A percentile compares a stretch with the other conserved stretches of the same genome.
phyloP scores from a whole-genome alignment of 805 yeast genomes.

The Hanseniaspora guilliermondii region DNA sequence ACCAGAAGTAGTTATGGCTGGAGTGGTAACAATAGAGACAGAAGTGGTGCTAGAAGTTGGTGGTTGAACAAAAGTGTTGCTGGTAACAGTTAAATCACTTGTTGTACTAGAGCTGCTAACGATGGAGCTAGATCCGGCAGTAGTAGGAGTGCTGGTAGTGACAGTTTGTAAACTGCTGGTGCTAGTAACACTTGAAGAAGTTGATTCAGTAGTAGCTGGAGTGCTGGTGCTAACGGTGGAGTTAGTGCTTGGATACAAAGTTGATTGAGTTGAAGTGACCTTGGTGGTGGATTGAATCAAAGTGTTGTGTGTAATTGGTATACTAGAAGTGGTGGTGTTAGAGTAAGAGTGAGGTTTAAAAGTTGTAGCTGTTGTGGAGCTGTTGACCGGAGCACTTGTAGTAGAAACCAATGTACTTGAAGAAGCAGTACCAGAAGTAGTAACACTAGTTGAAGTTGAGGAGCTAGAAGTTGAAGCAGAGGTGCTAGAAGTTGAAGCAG shows the following conservation, averaged over 20 bases:
- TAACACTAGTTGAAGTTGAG: not conserved
- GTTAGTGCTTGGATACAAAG: not conserved
- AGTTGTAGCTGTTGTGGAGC: not conserved
- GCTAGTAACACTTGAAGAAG: not conserved
- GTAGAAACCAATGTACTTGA: not conserved
- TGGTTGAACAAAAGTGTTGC: constrained; percentile 10
- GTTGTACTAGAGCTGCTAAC: constrained; percentile 7
- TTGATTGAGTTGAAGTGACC: constrained; percentile 4
- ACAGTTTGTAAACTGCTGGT: too few species aligned
- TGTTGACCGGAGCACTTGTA: not conserved
- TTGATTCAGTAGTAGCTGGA: not conserved
- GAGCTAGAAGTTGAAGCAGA: not conserved
- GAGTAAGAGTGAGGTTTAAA: not conserved
- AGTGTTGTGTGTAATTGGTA: not conserved
- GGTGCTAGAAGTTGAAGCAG: too few species aligned
- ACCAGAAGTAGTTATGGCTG: not conserved
- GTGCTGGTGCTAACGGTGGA: constrained; percentile 5
- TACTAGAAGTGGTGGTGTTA: not conserved
- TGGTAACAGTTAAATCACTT: constrained; percentile 10
- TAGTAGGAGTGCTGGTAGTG: not conserved
- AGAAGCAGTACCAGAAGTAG: not conserved
- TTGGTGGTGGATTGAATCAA: constrained; percentile 3
- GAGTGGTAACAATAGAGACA: not conserved
- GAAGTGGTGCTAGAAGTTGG: not conserved
- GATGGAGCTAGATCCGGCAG: constrained; percentile 4